A percentile compares a stretch with the other conserved stretches of the same genome.
Conservation (phyloP, 768 basidiomycete species). For the Multifurca ochricompacta region DNA sequence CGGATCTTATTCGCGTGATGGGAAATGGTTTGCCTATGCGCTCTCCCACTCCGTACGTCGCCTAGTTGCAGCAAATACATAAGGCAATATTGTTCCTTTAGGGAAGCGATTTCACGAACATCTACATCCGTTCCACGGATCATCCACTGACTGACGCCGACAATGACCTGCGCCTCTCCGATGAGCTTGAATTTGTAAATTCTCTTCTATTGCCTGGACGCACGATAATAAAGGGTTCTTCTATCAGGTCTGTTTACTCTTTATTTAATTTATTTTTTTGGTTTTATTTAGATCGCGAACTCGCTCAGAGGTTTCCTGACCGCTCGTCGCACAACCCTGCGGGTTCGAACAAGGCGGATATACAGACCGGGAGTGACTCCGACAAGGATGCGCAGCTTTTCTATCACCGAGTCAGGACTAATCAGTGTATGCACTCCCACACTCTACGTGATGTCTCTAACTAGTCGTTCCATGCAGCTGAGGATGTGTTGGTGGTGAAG, state of each 20-base stretch:
- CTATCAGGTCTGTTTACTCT: conserved; percentile 49
- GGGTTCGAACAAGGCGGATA: conserved; percentile 45
- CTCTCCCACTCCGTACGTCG: conserved; percentile 57
- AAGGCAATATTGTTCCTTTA: conserved; percentile 23
- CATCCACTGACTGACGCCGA: conserved; percentile 43
- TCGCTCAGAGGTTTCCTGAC: conserved; percentile 46
- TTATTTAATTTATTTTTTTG: no score
- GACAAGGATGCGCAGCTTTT: conserved; percentile 66
- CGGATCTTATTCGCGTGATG: conserved; percentile 54
- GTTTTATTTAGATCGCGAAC: not conserved
- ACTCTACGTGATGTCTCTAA: not conserved
- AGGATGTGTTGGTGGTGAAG: conserved; percentile 60
- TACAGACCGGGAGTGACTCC: conserved; percentile 52
- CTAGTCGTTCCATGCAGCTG: conserved; percentile 33
- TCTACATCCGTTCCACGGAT: conserved; percentile 58
- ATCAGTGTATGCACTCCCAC: conserved; percentile 43
- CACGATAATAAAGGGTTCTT: conserved; percentile 78
- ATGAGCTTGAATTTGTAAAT: conserved; percentile 69
- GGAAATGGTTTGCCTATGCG: conserved; percentile 71
- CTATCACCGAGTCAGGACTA: conserved; percentile 67
- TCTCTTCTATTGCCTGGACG: conserved; percentile 65
- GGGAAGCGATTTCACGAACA: conserved; percentile 68
- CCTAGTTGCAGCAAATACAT: not conserved
- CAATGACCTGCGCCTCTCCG: conserved; percentile 46
- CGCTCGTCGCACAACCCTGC: conserved; percentile 38